Evolutionary conservation across 306 rosid genomes (phyloP), one percentile per base, ranked within the genome.

Genomic region (Fagus sylvatica): DNA sequence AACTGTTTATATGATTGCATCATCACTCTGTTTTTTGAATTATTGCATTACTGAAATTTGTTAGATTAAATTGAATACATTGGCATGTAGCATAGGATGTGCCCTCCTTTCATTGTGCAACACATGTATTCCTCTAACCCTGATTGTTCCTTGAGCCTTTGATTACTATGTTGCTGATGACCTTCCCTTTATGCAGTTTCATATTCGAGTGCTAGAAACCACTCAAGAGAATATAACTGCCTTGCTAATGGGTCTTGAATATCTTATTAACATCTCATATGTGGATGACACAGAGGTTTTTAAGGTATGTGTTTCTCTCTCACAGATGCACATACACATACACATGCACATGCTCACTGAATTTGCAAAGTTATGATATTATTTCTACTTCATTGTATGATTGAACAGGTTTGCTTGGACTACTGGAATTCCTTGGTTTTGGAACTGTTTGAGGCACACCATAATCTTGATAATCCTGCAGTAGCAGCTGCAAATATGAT

Each of bases 231-330:
- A 88, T 72, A 83, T 88, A 78, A 67, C 92, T 74, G 84, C 87
- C 34, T 86, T 96, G 89, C 85, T 93, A 6, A 39, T 86, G 93
- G 99, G 99, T 75, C 97, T 96, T 69, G 98, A 96, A 87, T 96
- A 96, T 87, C 93, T 96, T 61, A 90, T 89, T 72, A 93, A 86
- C 90, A 96, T 96, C 73, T 96, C 99, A 33, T 96, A 90, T 56
- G 99, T 96, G 43, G 99, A 93, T 42, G 99, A 96, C 79, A 96
- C 97, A 0, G 99, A 96, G 82, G 99, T 96, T 74, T 96, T 96
- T 68, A 96, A 96, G 99, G 99, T 92, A 81, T 66, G 59, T 19
- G 6, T 17, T 11, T 53, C 54, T 61, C 33, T 75, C 33, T 1
- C 41, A 1, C 36, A 1, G 12, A 22, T 22, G 28, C 28, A 22